These are phyloP conservation scores for Leucosporidium yakuticum DNA, from an alignment of 768 basidiomycete genomes.

Conservation along the genomic window DNA sequence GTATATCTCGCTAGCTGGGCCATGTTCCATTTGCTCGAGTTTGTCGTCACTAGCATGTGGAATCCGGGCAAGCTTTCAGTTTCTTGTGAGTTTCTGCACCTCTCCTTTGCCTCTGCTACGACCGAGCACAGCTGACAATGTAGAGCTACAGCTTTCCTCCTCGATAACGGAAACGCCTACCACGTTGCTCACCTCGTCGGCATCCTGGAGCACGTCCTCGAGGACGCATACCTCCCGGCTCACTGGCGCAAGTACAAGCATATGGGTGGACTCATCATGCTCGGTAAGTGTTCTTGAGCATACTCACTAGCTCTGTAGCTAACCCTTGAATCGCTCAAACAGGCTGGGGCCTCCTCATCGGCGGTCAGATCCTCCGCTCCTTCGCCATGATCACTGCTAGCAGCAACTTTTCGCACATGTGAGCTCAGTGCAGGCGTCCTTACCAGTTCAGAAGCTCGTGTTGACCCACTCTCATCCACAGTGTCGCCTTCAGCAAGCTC, in stretches of 20 bases:
- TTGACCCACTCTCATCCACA: not conserved
- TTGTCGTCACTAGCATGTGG: constrained; percentile 91
- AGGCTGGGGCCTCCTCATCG: constrained; percentile 62
- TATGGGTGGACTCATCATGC: constrained; percentile 13
- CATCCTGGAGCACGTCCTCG: constrained; percentile 69
- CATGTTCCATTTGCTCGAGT: constrained; percentile 88
- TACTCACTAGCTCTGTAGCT: too few relatives aligned
- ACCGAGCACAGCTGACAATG: constrained; percentile 9
- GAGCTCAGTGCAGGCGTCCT: not conserved
- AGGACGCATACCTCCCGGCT: constrained; percentile 31
- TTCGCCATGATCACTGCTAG: constrained; percentile 94
- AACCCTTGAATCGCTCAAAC: not conserved
- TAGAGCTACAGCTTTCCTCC: constrained; percentile 65
- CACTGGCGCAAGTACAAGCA: constrained; percentile 30
- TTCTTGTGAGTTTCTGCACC: constrained; percentile 65
- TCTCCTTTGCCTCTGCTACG: not conserved
- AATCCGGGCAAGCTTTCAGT: constrained; percentile 86
- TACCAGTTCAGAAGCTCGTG: not conserved
- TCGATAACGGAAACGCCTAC: constrained; percentile 82
- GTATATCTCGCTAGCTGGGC: constrained; percentile 79
- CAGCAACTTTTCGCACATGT: constrained; percentile 79
- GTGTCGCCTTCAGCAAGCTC: constrained; percentile 68
- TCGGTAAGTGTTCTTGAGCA: constrained; percentile 18
- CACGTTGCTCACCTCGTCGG: constrained; percentile 76
- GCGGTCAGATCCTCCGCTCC: constrained; percentile 75